Evolutionary conservation across 495 filamentous ascomycete species (phyloP).

Genomic region (Hapsidospora chrysogenum): DNA sequence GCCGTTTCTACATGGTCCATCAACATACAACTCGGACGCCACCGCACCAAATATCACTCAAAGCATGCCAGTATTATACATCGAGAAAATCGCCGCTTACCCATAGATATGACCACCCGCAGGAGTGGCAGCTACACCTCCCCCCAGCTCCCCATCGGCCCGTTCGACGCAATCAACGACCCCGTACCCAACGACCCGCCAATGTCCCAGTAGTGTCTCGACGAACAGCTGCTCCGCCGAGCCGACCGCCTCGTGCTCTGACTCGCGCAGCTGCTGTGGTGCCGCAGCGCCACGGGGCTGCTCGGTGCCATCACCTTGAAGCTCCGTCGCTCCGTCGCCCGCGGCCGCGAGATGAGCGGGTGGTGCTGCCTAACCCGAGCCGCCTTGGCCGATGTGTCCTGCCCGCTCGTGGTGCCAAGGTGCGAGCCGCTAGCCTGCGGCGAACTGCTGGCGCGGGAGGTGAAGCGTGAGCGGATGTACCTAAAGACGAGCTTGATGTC

Average conservation of each 20-base stretch:
- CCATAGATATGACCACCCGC: too few relatives aligned
- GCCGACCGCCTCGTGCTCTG: slow-evolving; percentile 55
- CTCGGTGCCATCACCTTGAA: slow-evolving; percentile 32
- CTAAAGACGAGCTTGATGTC: slow-evolving; percentile 80
- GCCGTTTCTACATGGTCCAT: too few relatives aligned
- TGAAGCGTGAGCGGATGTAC: slow-evolving; percentile 64
- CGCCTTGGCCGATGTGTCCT: slow-evolving; percentile 58
- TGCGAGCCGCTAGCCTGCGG: slow-evolving; percentile 22
- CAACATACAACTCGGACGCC: too few relatives aligned
- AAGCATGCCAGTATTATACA: too few relatives aligned
- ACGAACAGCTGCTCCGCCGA: slow-evolving; percentile 42
- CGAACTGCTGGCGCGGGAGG: slow-evolving; percentile 18
- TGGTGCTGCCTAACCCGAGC: slow-evolving; percentile 75
- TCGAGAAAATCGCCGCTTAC: too few relatives aligned
- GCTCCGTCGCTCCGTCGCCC: slow-evolving; percentile 29
- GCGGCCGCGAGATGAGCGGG: slow-evolving; percentile 51
- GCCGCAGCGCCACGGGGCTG: slow-evolving; percentile 31
- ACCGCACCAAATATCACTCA: too few relatives aligned
- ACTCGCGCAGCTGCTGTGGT: slow-evolving; percentile 58
- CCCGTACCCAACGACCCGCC: slow-evolving; percentile 60
- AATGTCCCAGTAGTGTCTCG: slow-evolving; percentile 70
- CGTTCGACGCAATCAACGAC: slow-evolving; percentile 46
- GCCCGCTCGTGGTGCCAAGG: slow-evolving; percentile 31
- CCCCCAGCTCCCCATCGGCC: slow-evolving; percentile 56
- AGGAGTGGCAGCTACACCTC: slow-evolving; percentile 36